Percentiles rank a stretch among this genome's conserved stretches.
Evolutionary conservation across 78 protist genomes (phyloP).

Genomic region (Speleostelium caveatum): DNA sequence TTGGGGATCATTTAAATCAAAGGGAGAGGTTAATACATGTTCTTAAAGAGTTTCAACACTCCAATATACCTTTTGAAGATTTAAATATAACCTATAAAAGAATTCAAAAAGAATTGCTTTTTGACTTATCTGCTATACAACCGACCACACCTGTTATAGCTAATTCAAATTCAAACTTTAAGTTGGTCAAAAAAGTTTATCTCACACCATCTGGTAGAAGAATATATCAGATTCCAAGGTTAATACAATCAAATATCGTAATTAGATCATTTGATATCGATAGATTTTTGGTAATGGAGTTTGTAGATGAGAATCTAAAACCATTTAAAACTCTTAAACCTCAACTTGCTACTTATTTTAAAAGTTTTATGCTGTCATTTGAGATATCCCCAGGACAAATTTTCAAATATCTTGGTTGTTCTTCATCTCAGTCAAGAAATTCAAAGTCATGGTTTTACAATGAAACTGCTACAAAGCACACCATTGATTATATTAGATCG

Average conservation of each 20-base stretch:
- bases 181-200: background rate
- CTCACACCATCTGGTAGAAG: slow-evolving; percentile 29
- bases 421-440: background rate
- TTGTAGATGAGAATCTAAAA: slow-evolving; percentile 12
- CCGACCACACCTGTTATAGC: too few species aligned
- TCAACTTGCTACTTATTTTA: background rate
- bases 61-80: too few species aligned
- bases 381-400: background rate
- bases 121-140: too few species aligned
- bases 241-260: background rate
- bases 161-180: too few species aligned
- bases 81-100: too few species aligned
- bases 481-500: background rate
- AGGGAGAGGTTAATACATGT: too few species aligned
- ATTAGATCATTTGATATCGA: background rate
- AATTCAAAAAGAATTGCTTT: too few species aligned
- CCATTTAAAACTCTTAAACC: background rate
- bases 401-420: slow-evolving; percentile 12
- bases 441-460: slow-evolving; percentile 26
- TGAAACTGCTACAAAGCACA: background rate
- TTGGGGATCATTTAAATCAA: too few species aligned
- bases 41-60: too few species aligned
- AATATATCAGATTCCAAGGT: slow-evolving; percentile 4
- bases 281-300: slow-evolving; percentile 9
- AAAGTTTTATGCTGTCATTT: background rate